Conservation (phyloP, 441 rosid species). For the Pelargonium australe region DNA sequence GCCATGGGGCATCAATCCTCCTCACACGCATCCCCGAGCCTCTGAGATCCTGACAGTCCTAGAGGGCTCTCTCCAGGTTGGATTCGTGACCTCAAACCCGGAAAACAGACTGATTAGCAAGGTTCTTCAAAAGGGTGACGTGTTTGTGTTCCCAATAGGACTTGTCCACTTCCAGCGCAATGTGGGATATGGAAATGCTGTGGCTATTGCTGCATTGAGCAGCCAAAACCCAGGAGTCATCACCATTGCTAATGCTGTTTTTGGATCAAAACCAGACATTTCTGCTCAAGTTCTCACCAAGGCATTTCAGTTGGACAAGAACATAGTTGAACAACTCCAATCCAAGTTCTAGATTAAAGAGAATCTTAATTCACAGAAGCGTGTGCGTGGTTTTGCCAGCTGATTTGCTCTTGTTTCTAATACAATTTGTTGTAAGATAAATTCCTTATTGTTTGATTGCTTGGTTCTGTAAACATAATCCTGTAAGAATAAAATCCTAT, state of each 20-base stretch:
- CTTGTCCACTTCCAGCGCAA: constrained; percentile 5
- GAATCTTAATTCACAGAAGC: no score
- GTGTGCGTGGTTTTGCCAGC: no score
- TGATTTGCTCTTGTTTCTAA: no score
- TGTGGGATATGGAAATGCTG: constrained; percentile 8
- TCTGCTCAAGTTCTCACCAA: constrained; percentile 12
- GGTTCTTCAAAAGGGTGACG: constrained; percentile 16
- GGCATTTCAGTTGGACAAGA: constrained; percentile 20
- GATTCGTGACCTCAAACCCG: constrained; percentile 17
- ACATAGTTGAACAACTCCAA: constrained; percentile 7
- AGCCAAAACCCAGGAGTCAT: constrained; percentile 15
- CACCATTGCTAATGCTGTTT: constrained; percentile 16
- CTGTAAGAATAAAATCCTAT: no score
- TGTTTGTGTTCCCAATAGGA: constrained; percentile 18
- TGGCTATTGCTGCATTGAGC: constrained; percentile 19
- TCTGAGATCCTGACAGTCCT: constrained; percentile 20
- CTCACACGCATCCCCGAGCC: constrained; percentile 17
- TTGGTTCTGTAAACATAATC: no score
- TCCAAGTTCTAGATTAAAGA: constrained; percentile 6
- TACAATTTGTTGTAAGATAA: no score
- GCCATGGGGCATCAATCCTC: constrained; percentile 18
- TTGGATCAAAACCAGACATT: constrained; percentile 15
- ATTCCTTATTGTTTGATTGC: no score
- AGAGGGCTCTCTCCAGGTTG: constrained; percentile 13
- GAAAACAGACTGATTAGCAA: constrained; percentile 16